Percentiles rank a stretch among this genome's conserved stretches.
phyloP scores from a whole-genome alignment of 2,329 filamentous ascomycete species.

The Cordyceps cateniannulata region DNA sequence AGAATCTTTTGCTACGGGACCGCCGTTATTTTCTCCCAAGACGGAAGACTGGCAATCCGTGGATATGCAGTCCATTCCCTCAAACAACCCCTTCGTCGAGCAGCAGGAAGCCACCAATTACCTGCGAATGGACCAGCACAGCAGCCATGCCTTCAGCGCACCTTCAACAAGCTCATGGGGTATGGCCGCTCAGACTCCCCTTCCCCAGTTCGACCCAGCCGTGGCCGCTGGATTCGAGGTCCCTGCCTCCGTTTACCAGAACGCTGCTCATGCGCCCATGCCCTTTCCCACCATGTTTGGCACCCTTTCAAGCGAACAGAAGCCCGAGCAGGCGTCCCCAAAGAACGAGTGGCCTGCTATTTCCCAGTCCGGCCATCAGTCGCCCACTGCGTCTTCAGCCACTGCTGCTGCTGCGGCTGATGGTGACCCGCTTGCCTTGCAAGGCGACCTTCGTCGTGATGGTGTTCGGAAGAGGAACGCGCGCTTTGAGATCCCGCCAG shows the following conservation, averaged over 20 bases:
- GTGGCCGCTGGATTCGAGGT: conserved; percentile 51
- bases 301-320: conserved; percentile 41
- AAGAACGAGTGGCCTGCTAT: conserved; percentile 52
- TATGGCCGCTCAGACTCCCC: conserved; percentile 64
- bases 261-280: conserved; percentile 45
- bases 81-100: conserved; percentile 58
- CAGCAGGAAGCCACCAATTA: conserved; percentile 58
- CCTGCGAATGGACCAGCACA: conserved; percentile 53
- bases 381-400: conserved; percentile 44
- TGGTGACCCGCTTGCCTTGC: conserved; percentile 64
- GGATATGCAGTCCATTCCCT: conserved; percentile 58
- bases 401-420: conserved; percentile 24
- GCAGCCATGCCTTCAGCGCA: conserved; percentile 34
- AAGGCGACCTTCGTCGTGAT: conserved; percentile 72
- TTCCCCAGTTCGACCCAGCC: conserved; percentile 60
- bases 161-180: conserved; percentile 41
- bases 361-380: conserved; percentile 47
- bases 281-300: conserved; percentile 53
- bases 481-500: conserved; percentile 91
- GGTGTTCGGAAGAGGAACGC: conserved; percentile 99
- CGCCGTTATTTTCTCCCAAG: conserved; percentile 57
- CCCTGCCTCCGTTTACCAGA: conserved; percentile 46
- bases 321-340: conserved; percentile 34
- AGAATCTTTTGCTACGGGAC: conserved; percentile 54
- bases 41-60: conserved; percentile 57